phyloP scores from a whole-genome alignment of 352 stramenopile genomes.

The Globisporangium polare region DNA sequence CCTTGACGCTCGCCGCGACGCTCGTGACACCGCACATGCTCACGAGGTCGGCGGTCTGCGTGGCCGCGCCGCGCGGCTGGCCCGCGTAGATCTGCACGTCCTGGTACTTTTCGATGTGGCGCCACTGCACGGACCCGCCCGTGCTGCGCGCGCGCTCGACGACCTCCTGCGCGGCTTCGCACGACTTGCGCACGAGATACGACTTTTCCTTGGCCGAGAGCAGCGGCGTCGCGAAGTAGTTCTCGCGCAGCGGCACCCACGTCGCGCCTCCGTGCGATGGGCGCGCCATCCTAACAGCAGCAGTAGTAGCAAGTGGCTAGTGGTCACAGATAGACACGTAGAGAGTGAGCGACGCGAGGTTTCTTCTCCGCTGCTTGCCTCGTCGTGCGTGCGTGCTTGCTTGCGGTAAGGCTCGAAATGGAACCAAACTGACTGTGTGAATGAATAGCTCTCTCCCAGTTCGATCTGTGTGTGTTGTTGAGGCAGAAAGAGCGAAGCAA shows the following conservation, averaged over 20 bases:
- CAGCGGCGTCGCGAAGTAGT: conserved; percentile 71
- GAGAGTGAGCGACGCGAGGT: not conserved
- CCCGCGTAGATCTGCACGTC: conserved; percentile 77
- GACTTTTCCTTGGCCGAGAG: conserved; percentile 59
- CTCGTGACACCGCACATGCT: conserved; percentile 81
- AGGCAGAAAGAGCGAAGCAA: too few species aligned
- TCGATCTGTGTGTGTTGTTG: too few species aligned
- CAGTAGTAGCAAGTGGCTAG: not conserved
- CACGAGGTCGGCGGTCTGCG: conserved; percentile 25
- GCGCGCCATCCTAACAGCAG: conserved; percentile 7
- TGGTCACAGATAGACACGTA: not conserved
- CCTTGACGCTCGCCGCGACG: conserved; percentile 61
- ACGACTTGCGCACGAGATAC: conserved; percentile 80
- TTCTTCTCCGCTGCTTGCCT: too few species aligned
- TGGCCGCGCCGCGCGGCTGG: conserved; percentile 32
- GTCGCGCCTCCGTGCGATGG: conserved; percentile 11
- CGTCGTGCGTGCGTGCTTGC: too few species aligned
- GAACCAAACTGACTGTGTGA: too few species aligned
- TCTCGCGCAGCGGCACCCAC: conserved; percentile 71
- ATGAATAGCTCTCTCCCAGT: too few species aligned
- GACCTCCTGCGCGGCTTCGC: conserved; percentile 73
- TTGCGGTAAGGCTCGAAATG: too few species aligned
- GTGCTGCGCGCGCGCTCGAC: conserved; percentile 63
- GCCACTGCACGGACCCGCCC: conserved; percentile 66
- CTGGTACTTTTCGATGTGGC: conserved; percentile 70